Evolutionary conservation across 371 early-diverging fungal genomes (phyloP).

Genomic region (Globomyces sp.): DNA sequence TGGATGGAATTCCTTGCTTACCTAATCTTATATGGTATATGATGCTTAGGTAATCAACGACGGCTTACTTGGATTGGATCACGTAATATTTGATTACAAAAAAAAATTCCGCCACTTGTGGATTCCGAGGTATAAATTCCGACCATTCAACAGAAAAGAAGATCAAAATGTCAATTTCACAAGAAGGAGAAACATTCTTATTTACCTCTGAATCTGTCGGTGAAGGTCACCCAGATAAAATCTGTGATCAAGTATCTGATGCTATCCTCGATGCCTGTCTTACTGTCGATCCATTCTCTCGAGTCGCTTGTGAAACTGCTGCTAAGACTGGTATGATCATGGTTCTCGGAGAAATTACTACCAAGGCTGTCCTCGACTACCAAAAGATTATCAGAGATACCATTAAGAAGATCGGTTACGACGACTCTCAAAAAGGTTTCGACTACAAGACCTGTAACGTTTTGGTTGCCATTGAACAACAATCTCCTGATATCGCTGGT

Average conservation of each 20-base stretch:
- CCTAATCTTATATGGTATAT: no score
- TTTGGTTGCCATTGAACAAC: constrained; percentile 98
- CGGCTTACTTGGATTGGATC: no score
- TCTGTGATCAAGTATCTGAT: constrained; percentile 95
- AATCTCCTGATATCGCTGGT: constrained; percentile 98
- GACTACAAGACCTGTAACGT: constrained; percentile 99
- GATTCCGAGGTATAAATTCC: no score
- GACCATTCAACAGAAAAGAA: no score
- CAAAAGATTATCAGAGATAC: constrained; percentile 97
- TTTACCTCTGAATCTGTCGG: constrained; percentile 99
- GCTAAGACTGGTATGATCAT: constrained; percentile 99
- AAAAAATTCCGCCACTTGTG: no score
- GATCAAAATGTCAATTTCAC: background rate
- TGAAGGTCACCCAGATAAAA: constrained; percentile 99
- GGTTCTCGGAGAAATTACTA: constrained; percentile 99
- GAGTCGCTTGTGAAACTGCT: constrained; percentile 99
- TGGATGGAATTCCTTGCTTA: no score
- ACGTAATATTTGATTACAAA: no score
- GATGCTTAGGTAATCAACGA: no score
- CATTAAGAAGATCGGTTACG: constrained; percentile 98
- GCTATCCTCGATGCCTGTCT: constrained; percentile 99
- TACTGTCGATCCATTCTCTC: constrained; percentile 92
- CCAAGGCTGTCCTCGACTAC: constrained; percentile 95
- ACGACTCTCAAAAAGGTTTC: constrained; percentile 92
- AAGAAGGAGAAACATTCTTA: constrained; percentile 75